These are phyloP conservation scores for Pythium sukuiense DNA, from an alignment of 352 stramenopile genomes.

Conservation along the genomic window DNA sequence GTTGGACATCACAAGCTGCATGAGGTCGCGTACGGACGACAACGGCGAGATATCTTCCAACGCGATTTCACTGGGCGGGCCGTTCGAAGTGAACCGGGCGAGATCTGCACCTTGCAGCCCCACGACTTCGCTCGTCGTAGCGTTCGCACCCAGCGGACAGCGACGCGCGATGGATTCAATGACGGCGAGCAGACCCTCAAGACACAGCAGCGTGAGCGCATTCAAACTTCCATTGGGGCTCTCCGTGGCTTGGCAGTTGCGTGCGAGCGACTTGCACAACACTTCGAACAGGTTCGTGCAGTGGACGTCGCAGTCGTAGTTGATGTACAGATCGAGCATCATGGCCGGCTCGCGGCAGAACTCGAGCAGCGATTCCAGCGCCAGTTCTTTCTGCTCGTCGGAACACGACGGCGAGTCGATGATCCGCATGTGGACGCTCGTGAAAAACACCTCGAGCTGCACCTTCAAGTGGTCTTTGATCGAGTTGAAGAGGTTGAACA, in stretches of 20 bases:
- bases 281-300: slow-evolving; percentile 99
- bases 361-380: slow-evolving; percentile 94
- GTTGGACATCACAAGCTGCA: slow-evolving; percentile 80
- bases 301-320: slow-evolving; percentile 99
- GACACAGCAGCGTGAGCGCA: slow-evolving; percentile 67
- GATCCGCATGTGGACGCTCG: slow-evolving; percentile 95
- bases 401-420: slow-evolving; percentile 84
- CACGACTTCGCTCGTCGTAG: slow-evolving; percentile 19
- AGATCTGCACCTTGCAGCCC: slow-evolving; percentile 64
- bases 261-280: slow-evolving; percentile 93
- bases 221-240: slow-evolving; percentile 60
- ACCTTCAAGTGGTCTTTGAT: slow-evolving; percentile 99
- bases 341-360: slow-evolving; percentile 97
- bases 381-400: slow-evolving; percentile 84
- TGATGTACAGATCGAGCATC: slow-evolving; percentile 99
- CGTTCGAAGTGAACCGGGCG: slow-evolving; percentile 53
- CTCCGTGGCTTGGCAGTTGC: slow-evolving; percentile 81
- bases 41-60: slow-evolving; percentile 84
- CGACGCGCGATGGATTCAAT: slow-evolving; percentile 92
- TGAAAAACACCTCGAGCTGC: slow-evolving; percentile 99
- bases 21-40: slow-evolving; percentile 80
- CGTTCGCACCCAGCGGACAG: slow-evolving; percentile 59
- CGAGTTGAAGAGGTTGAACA: slow-evolving; percentile 99
- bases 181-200: slow-evolving; percentile 91
- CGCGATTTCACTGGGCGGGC: slow-evolving; percentile 44